phyloP scores from a whole-genome alignment of 1,284 basidiomycete species.

The Papiliotrema flavescens region DNA sequence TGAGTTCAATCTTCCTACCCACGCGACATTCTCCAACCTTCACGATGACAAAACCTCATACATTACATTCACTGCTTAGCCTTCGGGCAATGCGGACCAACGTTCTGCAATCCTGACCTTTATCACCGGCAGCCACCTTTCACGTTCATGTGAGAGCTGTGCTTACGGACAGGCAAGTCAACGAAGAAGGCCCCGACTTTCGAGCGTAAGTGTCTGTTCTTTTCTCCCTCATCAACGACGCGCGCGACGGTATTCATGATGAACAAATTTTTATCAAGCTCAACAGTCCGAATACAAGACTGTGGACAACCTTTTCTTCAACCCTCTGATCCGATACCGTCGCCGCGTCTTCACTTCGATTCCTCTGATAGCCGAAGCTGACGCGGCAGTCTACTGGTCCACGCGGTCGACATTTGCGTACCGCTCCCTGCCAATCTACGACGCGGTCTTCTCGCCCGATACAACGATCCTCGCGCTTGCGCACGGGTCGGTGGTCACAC shows the following conservation, averaged over 20 bases:
- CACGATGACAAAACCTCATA: constrained; percentile 45
- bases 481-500: constrained; percentile 63
- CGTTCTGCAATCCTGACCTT: constrained; percentile 50
- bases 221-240: neutral
- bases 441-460: constrained; percentile 77
- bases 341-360: neutral
- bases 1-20: constrained; percentile 21
- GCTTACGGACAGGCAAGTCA: constrained; percentile 29
- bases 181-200: constrained; percentile 26
- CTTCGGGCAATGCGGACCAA: constrained; percentile 37
- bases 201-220: constrained; percentile 39
- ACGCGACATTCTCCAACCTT: constrained; percentile 4
- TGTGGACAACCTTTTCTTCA: constrained; percentile 48
- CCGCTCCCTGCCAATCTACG: constrained; percentile 63
- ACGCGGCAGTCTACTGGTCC: constrained; percentile 67
- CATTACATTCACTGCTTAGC: constrained; percentile 44
- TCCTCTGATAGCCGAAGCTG: constrained; percentile 12
- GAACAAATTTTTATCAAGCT: constrained; percentile 49
- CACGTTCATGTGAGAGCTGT: neutral
- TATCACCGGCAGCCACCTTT: neutral
- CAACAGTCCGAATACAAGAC: constrained; percentile 48
- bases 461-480: constrained; percentile 78
- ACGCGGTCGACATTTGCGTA: constrained; percentile 66
- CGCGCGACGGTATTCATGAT: constrained; percentile 28
- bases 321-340: constrained; percentile 41